Base-by-base conservation (phyloP, 345 rosid genomes). In the Euphorbia lathyris region DNA sequence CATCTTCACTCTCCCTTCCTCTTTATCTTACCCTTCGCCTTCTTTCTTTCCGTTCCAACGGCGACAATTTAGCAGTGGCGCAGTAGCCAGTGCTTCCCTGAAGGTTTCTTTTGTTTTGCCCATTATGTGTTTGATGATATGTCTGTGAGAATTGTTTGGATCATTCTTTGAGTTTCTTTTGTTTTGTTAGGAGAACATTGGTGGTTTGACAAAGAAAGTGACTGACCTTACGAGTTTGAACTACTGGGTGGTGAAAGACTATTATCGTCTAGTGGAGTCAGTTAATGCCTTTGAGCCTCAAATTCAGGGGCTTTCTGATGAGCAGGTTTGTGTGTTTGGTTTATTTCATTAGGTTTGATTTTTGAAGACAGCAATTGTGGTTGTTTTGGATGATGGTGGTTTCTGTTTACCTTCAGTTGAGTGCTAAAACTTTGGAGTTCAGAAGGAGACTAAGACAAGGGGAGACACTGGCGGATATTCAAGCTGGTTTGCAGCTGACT, bases 171-270 rank as follows among this genome's bases (percentile, higher is more conserved):
- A 25, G 3, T 42, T 17, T 61, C 47, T 14, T 57, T 16, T 10
- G 45, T 63, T 26, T 25, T 55, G 77, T 62, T 70, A 86, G 89
- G 88, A 80, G 67, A 81, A 83, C 68, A 56, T 82, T 79, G 78
- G 84, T 34, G 66, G 76, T 69, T 51, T 88, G 61, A 83, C 69
- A 52, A 83, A 79, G 83, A 79, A 71, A 74, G 65, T 83, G 67
- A 79, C 80, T 77, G 85, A 87, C 74, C 70, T 82, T 63, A 72
- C 84, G 58, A 91, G 93, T 79, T 76, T 89, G 80, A 93, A 93
- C 70, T 71, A 83, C 81, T 93, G 97, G 98, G 94, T 89, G 75
- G 96, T 91, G 71, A 83, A 81, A 70, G 98, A 93, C 70, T 93
- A 93, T 69, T 81, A 79, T 73, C 97, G 94, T 47, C 89, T 93